phyloP scores from a whole-genome alignment of 2,329 filamentous ascomycete species.

The Neoscytalidium dimidiatum region DNA sequence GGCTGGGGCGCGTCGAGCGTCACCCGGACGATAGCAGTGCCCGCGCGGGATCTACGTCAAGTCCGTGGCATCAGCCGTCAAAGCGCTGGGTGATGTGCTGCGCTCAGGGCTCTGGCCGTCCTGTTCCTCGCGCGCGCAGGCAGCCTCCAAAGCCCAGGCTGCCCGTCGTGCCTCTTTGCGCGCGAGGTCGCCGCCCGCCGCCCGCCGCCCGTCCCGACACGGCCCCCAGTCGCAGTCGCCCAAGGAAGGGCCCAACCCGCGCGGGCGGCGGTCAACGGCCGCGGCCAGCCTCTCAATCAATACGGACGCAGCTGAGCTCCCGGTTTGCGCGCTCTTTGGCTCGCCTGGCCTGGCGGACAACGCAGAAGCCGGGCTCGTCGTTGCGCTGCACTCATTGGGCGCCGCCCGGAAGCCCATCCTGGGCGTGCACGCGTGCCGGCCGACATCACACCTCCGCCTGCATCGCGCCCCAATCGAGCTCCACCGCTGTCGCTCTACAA shows the following conservation, averaged over 20 bases:
- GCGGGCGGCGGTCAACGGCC: conserved; percentile 3
- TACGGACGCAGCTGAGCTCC: neutral
- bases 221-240: too few species aligned
- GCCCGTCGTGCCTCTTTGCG: neutral
- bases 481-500: neutral
- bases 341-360: neutral
- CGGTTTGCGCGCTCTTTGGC: neutral
- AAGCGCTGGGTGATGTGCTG: neutral
- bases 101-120: conserved; percentile 8
- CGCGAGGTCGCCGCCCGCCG: too few species aligned
- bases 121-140: neutral
- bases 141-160: neutral
- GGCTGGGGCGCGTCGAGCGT: neutral
- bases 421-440: conserved; percentile 6
- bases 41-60: neutral
- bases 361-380: neutral
- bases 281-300: neutral
- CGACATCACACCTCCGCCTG: conserved; percentile 9
- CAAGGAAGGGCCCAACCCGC: conserved; percentile 5
- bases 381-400: neutral
- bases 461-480: conserved; percentile 6
- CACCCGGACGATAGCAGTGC: neutral
- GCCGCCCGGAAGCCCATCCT: neutral
- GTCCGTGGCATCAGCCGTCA: neutral
- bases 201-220: neutral